Evolutionary conservation across 495 filamentous ascomycete genomes (phyloP).

Genomic region (Barbatosphaeria neglecta): DNA sequence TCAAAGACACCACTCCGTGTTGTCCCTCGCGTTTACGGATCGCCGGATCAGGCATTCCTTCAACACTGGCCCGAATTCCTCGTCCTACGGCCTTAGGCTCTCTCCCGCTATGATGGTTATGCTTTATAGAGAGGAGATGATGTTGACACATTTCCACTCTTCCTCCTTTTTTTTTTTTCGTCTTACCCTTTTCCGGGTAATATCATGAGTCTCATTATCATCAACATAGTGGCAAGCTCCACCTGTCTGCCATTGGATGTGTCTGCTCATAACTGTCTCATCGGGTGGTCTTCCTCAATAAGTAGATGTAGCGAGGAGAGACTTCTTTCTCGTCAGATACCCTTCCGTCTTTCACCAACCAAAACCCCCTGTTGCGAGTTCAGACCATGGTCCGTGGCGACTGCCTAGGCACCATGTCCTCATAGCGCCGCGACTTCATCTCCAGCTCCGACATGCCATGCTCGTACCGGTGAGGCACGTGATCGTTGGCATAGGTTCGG

Average conservation of each 20-base stretch:
- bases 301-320: background rate
- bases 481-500: slow-evolving; percentile 19
- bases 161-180: no score
- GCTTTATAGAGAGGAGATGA: no score
- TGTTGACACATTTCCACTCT: no score
- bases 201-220: background rate
- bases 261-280: no score
- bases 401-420: slow-evolving; percentile 32
- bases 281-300: no score
- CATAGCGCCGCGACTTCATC: slow-evolving; percentile 29
- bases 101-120: no score
- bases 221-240: no score
- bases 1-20: no score
- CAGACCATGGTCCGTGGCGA: slow-evolving; percentile 31
- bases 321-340: background rate
- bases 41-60: no score
- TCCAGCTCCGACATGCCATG: slow-evolving; percentile 22
- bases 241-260: background rate
- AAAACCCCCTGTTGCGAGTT: background rate
- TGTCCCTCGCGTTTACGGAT: no score
- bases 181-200: background rate
- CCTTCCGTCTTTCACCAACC: background rate
- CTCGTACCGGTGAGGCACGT: slow-evolving; percentile 13
- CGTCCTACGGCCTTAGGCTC: no score
- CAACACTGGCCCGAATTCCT: no score